Conservation (phyloP, 2,329 filamentous ascomycete genomes). For the Rhynchosporium agropyri region DNA sequence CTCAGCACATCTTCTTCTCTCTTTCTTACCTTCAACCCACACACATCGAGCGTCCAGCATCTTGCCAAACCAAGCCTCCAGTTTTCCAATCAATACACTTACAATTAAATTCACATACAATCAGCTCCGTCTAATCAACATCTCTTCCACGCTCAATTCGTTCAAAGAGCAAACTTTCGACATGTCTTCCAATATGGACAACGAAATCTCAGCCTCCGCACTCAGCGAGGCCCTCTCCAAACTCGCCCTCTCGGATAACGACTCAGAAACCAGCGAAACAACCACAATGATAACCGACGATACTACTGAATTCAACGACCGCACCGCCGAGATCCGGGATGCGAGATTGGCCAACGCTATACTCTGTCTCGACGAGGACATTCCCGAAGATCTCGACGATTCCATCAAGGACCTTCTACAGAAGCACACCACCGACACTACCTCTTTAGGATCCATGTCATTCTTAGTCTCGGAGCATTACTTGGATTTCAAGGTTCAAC, state of each 20-base stretch:
- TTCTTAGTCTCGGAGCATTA: constrained; percentile 19
- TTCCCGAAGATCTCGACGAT: constrained; percentile 21
- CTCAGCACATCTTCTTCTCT: no score
- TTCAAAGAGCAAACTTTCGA: constrained; percentile 6
- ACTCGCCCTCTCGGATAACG: constrained; percentile 7
- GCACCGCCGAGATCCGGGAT: constrained; percentile 13
- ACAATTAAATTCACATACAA: not conserved
- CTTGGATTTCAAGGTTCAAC: constrained; percentile 15
- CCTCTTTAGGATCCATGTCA: constrained; percentile 16
- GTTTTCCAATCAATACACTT: not conserved
- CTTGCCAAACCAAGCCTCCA: not conserved
- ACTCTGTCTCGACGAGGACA: constrained; percentile 23
- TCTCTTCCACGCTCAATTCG: constrained; percentile 1
- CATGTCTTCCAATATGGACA: constrained; percentile 12
- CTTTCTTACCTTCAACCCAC: not conserved
- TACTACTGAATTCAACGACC: constrained; percentile 14
- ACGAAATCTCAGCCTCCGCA: constrained; percentile 11
- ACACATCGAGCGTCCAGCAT: not conserved
- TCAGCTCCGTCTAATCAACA: not conserved
- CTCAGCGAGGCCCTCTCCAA: constrained; percentile 11
- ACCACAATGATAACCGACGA: not conserved
- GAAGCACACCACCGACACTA: constrained; percentile 8
- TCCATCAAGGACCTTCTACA: constrained; percentile 19
- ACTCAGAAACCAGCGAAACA: not conserved
- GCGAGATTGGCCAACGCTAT: constrained; percentile 18